phyloP scores from a whole-genome alignment of 2,329 filamentous ascomycete species.

The Rhinocladiella similis region DNA sequence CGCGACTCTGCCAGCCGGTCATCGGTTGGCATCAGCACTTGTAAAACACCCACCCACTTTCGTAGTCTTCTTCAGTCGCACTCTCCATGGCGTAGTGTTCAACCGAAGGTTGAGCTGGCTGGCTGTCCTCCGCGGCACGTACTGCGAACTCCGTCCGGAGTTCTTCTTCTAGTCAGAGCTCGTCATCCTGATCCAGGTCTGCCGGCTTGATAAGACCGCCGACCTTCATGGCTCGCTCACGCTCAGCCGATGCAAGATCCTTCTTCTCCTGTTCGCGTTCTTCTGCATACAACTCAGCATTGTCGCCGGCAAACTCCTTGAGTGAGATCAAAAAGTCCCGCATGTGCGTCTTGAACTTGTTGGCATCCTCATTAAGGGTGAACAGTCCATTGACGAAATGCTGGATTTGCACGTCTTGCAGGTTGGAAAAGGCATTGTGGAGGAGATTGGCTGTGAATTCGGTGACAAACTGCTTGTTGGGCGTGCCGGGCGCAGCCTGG shows the following conservation, averaged over 20 bases:
- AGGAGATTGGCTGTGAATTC: slow-evolving; percentile 84
- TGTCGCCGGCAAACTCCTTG: slow-evolving; percentile 95
- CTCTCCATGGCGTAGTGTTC: slow-evolving; percentile 29
- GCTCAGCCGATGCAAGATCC: slow-evolving; percentile 82
- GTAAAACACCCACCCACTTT: slow-evolving; percentile 28
- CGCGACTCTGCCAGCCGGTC: background rate
- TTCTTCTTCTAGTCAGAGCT: slow-evolving; percentile 76
- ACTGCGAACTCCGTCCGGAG: slow-evolving; percentile 48
- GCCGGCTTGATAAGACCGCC: slow-evolving; percentile 94
- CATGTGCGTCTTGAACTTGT: slow-evolving; percentile 92
- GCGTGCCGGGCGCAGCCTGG: slow-evolving; percentile 78
- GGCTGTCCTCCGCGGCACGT: slow-evolving; percentile 6
- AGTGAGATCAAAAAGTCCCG: slow-evolving; percentile 96
- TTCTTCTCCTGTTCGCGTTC: slow-evolving; percentile 91
- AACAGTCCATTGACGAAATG: slow-evolving; percentile 90
- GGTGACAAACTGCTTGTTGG: slow-evolving; percentile 86
- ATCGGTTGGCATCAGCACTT: slow-evolving; percentile 10
- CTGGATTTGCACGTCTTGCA: slow-evolving; percentile 85
- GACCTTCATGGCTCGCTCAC: slow-evolving; percentile 90
- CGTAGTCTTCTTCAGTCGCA: slow-evolving; percentile 13
- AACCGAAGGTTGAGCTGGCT: slow-evolving; percentile 19
- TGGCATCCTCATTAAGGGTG: slow-evolving; percentile 80
- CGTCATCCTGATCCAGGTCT: slow-evolving; percentile 85
- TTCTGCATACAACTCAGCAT: slow-evolving; percentile 87
- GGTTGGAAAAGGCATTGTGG: slow-evolving; percentile 87